phyloP scores from a whole-genome alignment of 176 grass and related monocot genomes.

The Echinochloa phyllopogon region DNA sequence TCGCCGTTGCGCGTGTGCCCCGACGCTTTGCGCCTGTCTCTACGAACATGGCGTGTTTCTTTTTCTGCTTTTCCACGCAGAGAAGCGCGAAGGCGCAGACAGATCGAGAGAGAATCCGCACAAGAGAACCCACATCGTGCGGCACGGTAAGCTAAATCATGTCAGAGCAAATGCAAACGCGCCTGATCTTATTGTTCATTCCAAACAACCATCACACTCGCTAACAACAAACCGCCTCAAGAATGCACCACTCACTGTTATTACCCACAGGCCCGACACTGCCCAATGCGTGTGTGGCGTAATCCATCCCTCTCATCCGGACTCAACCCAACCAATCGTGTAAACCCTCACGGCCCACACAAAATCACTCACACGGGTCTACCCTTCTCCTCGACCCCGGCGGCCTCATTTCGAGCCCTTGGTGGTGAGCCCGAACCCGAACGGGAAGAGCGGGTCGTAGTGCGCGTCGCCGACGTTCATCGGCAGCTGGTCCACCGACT shows the following conservation, averaged over 20 bases:
- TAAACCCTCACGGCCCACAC: not conserved
- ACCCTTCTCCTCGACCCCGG: no score
- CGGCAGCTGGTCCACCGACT: conserved; percentile 84
- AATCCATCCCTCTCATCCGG: no score
- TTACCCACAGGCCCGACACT: not conserved
- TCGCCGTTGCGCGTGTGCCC: no score
- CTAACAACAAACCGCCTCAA: conserved; percentile 4
- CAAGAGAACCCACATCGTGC: not conserved
- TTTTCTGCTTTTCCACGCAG: not conserved
- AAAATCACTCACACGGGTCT: not conserved
- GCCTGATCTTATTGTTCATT: conserved; percentile 31
- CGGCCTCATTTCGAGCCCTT: conserved; percentile 20
- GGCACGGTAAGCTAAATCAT: not conserved
- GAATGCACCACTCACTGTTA: conserved; percentile 18
- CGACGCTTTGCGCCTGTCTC: no score
- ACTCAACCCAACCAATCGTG: not conserved
- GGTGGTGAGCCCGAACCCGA: conserved; percentile 80
- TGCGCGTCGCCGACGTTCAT: conserved; percentile 85
- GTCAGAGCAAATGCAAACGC: not conserved
- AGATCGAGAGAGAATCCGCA: not conserved
- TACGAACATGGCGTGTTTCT: not conserved
- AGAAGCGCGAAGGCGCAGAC: not conserved
- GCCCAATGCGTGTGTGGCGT: not conserved
- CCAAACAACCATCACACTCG: conserved; percentile 2
- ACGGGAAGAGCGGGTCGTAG: conserved; percentile 86